Conservation (phyloP, 2,329 filamentous ascomycete species). For the Coniochaeta sp. region DNA sequence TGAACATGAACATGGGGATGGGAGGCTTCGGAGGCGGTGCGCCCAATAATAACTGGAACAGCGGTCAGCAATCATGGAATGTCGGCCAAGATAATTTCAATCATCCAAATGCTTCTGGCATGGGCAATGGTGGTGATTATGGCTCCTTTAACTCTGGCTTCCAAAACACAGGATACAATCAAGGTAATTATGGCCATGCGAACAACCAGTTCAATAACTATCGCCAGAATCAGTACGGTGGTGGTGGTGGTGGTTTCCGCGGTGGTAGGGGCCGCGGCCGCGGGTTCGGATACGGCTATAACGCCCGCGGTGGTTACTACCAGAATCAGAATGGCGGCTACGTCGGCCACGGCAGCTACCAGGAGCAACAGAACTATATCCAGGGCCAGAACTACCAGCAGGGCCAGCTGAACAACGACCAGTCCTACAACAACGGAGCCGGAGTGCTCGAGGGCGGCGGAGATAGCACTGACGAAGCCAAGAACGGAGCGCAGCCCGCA, state of each 20-base stretch:
- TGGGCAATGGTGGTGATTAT: constrained; percentile 77
- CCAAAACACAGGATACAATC: constrained; percentile 65
- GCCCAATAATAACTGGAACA: constrained; percentile 74
- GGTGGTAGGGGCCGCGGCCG: constrained; percentile 59
- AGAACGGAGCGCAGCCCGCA: constrained; percentile 6
- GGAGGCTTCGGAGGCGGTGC: constrained; percentile 64
- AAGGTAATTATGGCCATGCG: constrained; percentile 77
- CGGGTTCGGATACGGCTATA: constrained; percentile 51
- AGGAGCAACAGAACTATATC: constrained; percentile 21
- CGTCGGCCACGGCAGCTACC: constrained; percentile 28
- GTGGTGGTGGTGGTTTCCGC: constrained; percentile 34
- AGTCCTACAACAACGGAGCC: constrained; percentile 13
- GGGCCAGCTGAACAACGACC: constrained; percentile 13
- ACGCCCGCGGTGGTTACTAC: constrained; percentile 40
- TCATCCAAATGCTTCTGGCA: constrained; percentile 75
- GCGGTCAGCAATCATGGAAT: constrained; percentile 64
- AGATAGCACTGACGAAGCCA: not conserved
- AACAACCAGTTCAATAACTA: constrained; percentile 74
- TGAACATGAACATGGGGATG: constrained; percentile 72
- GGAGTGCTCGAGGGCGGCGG: constrained; percentile 17
- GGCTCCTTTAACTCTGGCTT: constrained; percentile 72
- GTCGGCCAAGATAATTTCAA: constrained; percentile 84
- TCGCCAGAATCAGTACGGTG: constrained; percentile 55
- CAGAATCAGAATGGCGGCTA: constrained; percentile 32
- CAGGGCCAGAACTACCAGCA: constrained; percentile 17